Percentiles rank a stretch among this genome's conserved stretches.
phyloP scores from a whole-genome alignment of 768 basidiomycete genomes.

The Tylopilus balloui region DNA sequence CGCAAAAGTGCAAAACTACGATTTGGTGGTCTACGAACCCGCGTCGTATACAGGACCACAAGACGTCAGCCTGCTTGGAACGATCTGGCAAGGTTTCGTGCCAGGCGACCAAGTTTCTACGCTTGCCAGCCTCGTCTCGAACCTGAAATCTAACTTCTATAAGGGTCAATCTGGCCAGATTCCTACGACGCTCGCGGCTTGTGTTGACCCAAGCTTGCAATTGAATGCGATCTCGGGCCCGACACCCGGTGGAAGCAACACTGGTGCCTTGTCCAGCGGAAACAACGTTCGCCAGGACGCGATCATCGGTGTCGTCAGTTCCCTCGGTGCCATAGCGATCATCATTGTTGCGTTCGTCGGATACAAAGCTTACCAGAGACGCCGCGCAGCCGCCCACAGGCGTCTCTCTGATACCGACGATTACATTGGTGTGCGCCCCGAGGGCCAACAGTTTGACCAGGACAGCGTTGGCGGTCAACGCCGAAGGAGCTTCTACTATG shows the following conservation, averaged over 20 bases:
- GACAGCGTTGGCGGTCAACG: slow-evolving; percentile 71
- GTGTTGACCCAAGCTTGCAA: slow-evolving; percentile 66
- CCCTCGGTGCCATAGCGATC: slow-evolving; percentile 74
- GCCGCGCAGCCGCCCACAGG: slow-evolving; percentile 64
- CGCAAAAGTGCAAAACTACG: slow-evolving; percentile 43
- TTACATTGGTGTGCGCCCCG: slow-evolving; percentile 45
- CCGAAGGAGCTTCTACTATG: slow-evolving; percentile 79
- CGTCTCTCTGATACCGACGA: slow-evolving; percentile 56
- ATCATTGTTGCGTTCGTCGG: slow-evolving; percentile 69
- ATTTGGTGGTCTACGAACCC: slow-evolving; percentile 69
- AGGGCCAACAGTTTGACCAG: slow-evolving; percentile 72
- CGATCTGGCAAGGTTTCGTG: slow-evolving; percentile 71
- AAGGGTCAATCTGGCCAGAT: slow-evolving; percentile 42
- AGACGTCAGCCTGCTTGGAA: slow-evolving; percentile 53
- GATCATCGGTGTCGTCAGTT: slow-evolving; percentile 86
- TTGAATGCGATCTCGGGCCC: slow-evolving; percentile 46
- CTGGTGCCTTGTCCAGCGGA: slow-evolving; percentile 23
- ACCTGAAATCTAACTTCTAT: slow-evolving; percentile 61
- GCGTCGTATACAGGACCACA: slow-evolving; percentile 42
- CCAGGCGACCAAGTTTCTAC: slow-evolving; percentile 48
- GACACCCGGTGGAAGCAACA: slow-evolving; percentile 21
- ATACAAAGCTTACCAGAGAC: slow-evolving; percentile 62
- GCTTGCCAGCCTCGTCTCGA: slow-evolving; percentile 64
- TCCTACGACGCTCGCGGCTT: slow-evolving; percentile 53
- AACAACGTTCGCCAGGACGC: slow-evolving; percentile 62